Evolutionary conservation across 306 rosid genomes (phyloP).

Genomic region (Hylodesmum podocarpum): DNA sequence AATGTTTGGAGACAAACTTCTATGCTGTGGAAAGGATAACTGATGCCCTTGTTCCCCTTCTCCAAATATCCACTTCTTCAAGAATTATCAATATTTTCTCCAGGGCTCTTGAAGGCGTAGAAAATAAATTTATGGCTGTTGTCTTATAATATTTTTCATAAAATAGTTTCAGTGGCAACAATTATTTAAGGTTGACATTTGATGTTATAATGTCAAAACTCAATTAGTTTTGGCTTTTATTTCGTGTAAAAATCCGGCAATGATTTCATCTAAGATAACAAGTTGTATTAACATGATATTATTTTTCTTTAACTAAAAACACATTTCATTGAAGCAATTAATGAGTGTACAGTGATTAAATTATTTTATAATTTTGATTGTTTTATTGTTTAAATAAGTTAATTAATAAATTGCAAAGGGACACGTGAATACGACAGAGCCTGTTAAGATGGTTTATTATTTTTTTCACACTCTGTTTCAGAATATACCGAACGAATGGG

Average conservation of each 20-base stretch:
- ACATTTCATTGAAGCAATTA: background rate
- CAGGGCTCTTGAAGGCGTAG: conserved; percentile 35
- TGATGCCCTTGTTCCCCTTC: conserved; percentile 43
- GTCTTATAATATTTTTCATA: background rate
- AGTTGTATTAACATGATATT: background rate
- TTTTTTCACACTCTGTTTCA: no score
- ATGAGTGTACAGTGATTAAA: background rate
- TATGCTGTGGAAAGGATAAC: conserved; percentile 36
- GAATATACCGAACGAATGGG: no score
- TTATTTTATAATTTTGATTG: background rate
- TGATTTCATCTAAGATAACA: background rate
- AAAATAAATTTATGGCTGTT: background rate
- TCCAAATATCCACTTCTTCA: conserved; percentile 36
- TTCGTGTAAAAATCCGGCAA: background rate
- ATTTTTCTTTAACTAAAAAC: background rate
- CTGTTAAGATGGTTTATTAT: background rate
- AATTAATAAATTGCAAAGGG: background rate
- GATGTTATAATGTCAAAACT: background rate
- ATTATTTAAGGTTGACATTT: background rate
- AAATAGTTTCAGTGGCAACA: background rate
- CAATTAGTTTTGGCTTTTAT: background rate
- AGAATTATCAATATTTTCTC: conserved; percentile 46
- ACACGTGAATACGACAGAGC: background rate
- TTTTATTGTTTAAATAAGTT: background rate
- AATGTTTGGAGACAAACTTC: conserved; percentile 40